Base-by-base conservation (phyloP, 768 basidiomycete genomes). In the Boletellus emodensis region DNA sequence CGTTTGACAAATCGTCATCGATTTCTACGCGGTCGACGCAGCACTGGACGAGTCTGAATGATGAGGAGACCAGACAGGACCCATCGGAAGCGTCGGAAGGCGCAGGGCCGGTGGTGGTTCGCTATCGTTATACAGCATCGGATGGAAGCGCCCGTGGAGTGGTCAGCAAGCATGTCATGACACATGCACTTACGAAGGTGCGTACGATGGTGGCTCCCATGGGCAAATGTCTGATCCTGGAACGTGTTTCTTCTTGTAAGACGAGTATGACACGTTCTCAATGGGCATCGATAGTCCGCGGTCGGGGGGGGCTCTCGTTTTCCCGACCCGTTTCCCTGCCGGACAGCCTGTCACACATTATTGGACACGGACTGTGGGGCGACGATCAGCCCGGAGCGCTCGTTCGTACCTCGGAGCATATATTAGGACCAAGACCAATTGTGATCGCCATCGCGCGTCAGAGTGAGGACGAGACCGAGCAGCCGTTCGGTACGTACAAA, bases 401-500 rank as follows among this genome's bases (percentile, higher is more conserved):
- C 24, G 37, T 64, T 22, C 48, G 53, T 6, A n/a, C 33, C 1
- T 14, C 7, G 17, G 33, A 8, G 2, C 30, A 38, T 20, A 34
- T 17, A 6, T 30, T 13, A 17, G 15, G 26, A 10, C n/a, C 38
- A 11, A 15, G 35, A 24, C 48, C 48, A 3, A 22, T 52, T 12
- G 44, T 64, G 40, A 20, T 60, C 14, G 18, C 38, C 32, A 32
- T 51, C 9, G 43, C 46, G 3, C 28, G 41, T 22, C 8, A 33
- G 1, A 40, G 3, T 12, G 48, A 39, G 3, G 24, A 41, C 24
- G 10, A 33, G 2, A 40, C 2, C 14, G 48, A 39, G n/a, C 22
- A 6, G 10, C 39, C 32, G 24, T 62, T 61, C 32, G 61, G 61
- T 62, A 42, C 0, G 59, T 45, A 20, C 9, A 15, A 8, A 7